Evolutionary conservation across 164 flowering plant genomes (phyloP).

Genomic region (Stephania japonica): DNA sequence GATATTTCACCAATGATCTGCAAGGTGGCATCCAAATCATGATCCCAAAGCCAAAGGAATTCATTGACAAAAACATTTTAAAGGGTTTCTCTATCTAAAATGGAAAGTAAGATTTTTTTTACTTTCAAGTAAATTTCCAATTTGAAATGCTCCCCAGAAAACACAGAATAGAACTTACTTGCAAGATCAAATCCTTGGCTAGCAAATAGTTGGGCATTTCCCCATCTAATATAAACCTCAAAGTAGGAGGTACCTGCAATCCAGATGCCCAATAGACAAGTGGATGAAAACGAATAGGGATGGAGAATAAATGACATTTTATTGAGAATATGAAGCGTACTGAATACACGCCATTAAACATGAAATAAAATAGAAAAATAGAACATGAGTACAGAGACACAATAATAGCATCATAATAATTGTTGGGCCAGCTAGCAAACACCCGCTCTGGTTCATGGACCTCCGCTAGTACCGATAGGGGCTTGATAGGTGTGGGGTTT

Average conservation of each 20-base stretch:
- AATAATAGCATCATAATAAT: not conserved
- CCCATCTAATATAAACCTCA: conserved; percentile 93
- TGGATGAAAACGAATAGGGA: not conserved
- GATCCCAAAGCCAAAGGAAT: not conserved
- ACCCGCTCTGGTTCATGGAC: too few relatives aligned
- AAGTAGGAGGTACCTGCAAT: conserved; percentile 92
- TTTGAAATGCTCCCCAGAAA: not conserved
- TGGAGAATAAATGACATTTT: too few relatives aligned
- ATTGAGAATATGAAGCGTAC: too few relatives aligned
- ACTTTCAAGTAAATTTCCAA: not conserved
- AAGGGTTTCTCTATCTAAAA: too few relatives aligned
- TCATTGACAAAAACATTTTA: not conserved
- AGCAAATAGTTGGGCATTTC: conserved; percentile 92
- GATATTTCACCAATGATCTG: conserved; percentile 99
- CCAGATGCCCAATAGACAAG: conserved; percentile 1
- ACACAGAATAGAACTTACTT: conserved; percentile 40
- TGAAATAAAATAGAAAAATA: not conserved
- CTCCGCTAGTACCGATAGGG: too few relatives aligned
- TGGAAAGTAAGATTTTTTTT: not conserved
- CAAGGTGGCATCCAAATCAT: conserved; percentile 12
- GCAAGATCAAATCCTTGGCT: conserved; percentile 97
- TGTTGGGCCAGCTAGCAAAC: not conserved
- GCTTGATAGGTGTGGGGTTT: too few relatives aligned
- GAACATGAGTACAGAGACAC: not conserved
- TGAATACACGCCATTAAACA: not conserved